These are phyloP conservation scores for Pythium folliculosum DNA, from an alignment of 352 stramenopile species.

Conservation along the genomic window DNA sequence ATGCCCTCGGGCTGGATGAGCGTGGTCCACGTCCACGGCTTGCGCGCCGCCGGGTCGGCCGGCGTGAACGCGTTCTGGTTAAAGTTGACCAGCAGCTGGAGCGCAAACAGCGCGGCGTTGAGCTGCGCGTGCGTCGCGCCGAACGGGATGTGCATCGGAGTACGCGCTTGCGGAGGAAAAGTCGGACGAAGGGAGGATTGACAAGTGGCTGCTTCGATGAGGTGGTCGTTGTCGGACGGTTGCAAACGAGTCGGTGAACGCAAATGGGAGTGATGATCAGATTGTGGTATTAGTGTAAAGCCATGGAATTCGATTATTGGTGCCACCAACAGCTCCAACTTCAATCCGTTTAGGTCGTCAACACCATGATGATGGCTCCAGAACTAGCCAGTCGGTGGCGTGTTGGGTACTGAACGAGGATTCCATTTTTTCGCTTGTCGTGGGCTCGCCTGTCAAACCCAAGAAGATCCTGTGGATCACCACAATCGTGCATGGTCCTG, in stretches of 20 bases:
- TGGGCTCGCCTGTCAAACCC: not conserved
- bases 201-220: too few relatives aligned
- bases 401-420: not conserved
- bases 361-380: conserved; percentile 21
- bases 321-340: conserved; percentile 11
- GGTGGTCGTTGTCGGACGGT: not conserved
- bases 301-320: not conserved
- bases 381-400: conserved; percentile 16
- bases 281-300: not conserved
- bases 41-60: conserved; percentile 25
- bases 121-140: conserved; percentile 38
- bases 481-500: too few relatives aligned
- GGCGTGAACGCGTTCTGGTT: conserved; percentile 39
- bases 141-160: conserved; percentile 15
- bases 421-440: not conserved
- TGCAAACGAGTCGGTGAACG: not conserved
- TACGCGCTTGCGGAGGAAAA: not conserved
- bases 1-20: conserved; percentile 54
- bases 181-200: not conserved
- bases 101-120: conserved; percentile 54
- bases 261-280: conserved; percentile 1
- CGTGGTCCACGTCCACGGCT: conserved; percentile 43
- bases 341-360: conserved; percentile 15
- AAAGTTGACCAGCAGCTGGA: conserved; percentile 53
- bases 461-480: not conserved